Base-by-base conservation (phyloP, 1,139 yeast species). In the Sugiyamaella xylanicola region DNA sequence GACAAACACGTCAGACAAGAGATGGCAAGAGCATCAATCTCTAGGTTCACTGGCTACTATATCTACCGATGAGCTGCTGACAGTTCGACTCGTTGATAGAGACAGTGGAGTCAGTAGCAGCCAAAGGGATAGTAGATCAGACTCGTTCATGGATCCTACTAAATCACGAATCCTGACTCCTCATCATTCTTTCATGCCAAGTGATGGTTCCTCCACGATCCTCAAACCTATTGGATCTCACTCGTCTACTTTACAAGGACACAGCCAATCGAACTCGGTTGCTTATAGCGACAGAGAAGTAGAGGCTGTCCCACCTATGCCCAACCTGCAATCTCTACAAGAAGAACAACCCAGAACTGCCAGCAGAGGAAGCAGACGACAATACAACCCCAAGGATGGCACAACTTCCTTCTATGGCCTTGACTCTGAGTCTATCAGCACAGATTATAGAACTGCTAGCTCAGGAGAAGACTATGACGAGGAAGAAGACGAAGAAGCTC, bases 1-100 rank as follows among this genome's bases (percentile, higher is more conserved):
- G 59, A 78, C 80, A 0, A 65, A 72, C 53, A 72, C 72, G 22
- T 69, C 78, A 3, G 75, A 69, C 45, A 67, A 66, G 37, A 61
- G 72, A 56, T 73, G 79, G 74, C 77, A 77, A 58, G 77, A 78
- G 47, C 79, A 87, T 63, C 83, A 81, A 50, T 87, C 95, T 17
- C 77, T 83, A 57, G 82, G 81, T 35, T 87, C 97, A 0, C 67
- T 87, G 61, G 92, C 93, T 36, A 90, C 97, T 0, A 93, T 91
- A 25, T 85, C 93, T 49, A 88, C 97, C 0, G 91, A 86, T 56
- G 95, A 90, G 69, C 77, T 91, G 48, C 80, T 90, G 66, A 86
- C 91, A 8, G 90, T 93, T 40, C 80, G 92, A 65, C 74, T 89
- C 51, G 92, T 89, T 5, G 71, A 70, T 46, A 59, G 65, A 19